phyloP scores from a whole-genome alignment of 179 eudicot species.

The Corrigiola litoralis region DNA sequence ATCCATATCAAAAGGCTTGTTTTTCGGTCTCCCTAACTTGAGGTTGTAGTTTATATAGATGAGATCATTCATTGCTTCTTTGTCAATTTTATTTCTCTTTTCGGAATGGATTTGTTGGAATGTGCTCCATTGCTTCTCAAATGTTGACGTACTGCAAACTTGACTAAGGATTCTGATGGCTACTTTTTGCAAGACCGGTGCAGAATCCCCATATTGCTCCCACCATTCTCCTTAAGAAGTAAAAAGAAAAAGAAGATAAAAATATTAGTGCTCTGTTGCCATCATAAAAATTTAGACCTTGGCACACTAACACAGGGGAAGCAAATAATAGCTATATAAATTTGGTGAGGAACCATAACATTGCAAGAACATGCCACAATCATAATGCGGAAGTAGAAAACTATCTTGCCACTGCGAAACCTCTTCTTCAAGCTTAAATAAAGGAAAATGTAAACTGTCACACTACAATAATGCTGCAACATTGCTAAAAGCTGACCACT shows the following conservation, averaged over 20 bases:
- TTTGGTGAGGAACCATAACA: too few species aligned
- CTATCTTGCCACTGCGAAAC: too few species aligned
- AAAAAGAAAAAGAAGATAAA: too few species aligned
- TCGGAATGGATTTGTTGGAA: constrained; percentile 85
- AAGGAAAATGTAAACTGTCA: too few species aligned
- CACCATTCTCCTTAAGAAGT: constrained; percentile 75
- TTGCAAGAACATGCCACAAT: too few species aligned
- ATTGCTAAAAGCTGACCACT: too few species aligned
- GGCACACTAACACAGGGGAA: too few species aligned
- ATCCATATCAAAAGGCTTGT: constrained; percentile 50
- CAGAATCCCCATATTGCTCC: constrained; percentile 94
- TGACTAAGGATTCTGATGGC: constrained; percentile 91
- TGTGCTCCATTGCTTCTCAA: constrained; percentile 74
- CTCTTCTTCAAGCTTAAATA: too few species aligned
- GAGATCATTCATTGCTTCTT: constrained; percentile 68
- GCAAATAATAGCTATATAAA: too few species aligned
- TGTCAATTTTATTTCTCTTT: constrained; percentile 89
- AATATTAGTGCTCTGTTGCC: too few species aligned
- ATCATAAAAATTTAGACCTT: neutral
- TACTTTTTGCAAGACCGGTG: constrained; percentile 74
- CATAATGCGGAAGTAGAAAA: too few species aligned
- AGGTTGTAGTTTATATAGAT: constrained; percentile 74
- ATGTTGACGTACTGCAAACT: constrained; percentile 68
- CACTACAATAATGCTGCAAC: too few species aligned
- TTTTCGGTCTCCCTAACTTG: constrained; percentile 53